A percentile compares a stretch with the other conserved stretches of the same genome.
These are phyloP conservation scores for Viola pubescens DNA, from an alignment of 441 rosid genomes.

Conservation along the genomic window DNA sequence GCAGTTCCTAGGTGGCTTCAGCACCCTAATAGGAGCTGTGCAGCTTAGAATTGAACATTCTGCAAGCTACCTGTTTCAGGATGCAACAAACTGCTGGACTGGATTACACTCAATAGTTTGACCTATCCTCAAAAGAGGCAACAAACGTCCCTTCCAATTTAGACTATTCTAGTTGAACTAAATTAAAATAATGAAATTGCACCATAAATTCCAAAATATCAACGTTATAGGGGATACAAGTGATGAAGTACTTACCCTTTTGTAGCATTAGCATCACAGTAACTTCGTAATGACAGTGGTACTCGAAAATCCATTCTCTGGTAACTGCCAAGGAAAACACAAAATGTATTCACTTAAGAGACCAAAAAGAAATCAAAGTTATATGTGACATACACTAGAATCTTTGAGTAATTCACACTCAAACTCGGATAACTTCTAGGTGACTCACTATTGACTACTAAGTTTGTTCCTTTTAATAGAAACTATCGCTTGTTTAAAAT, in stretches of 20 bases:
- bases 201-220: background rate
- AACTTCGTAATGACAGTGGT: slow-evolving; percentile 60
- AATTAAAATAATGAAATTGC: background rate
- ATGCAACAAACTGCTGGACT: background rate
- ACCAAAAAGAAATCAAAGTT: too few species aligned
- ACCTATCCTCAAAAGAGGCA: background rate
- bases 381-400: background rate
- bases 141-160: background rate
- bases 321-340: slow-evolving; percentile 46
- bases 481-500: background rate
- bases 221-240: background rate
- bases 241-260: slow-evolving; percentile 41
- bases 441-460: background rate
- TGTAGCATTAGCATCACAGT: slow-evolving; percentile 44
- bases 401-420: background rate
- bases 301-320: slow-evolving; percentile 94
- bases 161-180: background rate
- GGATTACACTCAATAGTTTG: background rate
- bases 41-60: background rate
- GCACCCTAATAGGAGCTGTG: background rate
- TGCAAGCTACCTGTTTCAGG: background rate
- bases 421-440: background rate
- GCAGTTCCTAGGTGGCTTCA: background rate
- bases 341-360: background rate
- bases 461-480: background rate